Percentiles rank a stretch among this genome's conserved stretches.
Conservation (phyloP, 495 filamentous ascomycete species). For the Penicillium odoratum region DNA sequence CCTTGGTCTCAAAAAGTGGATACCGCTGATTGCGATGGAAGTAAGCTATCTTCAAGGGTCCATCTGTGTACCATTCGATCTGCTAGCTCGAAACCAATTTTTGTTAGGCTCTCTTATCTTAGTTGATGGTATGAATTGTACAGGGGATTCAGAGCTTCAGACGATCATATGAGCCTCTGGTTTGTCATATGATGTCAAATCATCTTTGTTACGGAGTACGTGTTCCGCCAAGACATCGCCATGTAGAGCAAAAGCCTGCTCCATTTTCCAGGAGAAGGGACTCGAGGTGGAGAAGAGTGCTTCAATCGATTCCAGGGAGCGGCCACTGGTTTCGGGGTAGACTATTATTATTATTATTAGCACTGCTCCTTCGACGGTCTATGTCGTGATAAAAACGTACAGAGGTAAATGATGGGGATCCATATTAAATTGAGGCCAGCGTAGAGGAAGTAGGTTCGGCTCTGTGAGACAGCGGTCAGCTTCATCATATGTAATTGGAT, state of each 20-base stretch:
- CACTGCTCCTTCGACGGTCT: not conserved
- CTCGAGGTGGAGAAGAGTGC: slow-evolving; percentile 47
- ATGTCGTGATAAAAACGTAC: slow-evolving; percentile 10
- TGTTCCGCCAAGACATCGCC: slow-evolving; percentile 35
- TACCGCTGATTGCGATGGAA: not conserved
- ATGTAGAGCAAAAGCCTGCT: slow-evolving; percentile 33
- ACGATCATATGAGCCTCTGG: not conserved
- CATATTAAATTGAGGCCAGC: slow-evolving; percentile 54
- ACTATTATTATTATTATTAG: slow-evolving; percentile 24
- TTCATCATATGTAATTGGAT: not conserved
- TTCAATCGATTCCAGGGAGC: slow-evolving; percentile 58
- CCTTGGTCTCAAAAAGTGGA: not conserved
- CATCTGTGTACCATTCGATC: not conserved
- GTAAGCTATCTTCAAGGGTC: not conserved
- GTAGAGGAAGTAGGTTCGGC: slow-evolving; percentile 54
- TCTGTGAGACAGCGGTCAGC: slow-evolving; percentile 19
- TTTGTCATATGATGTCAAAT: slow-evolving; percentile 1
- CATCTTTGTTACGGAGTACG: slow-evolving; percentile 10
- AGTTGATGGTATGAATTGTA: not conserved
- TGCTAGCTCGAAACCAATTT: not conserved
- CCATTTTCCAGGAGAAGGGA: slow-evolving; percentile 43
- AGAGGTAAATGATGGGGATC: slow-evolving; percentile 52
- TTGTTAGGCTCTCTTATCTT: not conserved
- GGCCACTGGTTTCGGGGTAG: slow-evolving; percentile 59
- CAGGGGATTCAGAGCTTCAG: not conserved